Percentiles rank a stretch among this genome's conserved stretches.
Conservation (phyloP, 495 filamentous ascomycete genomes). For the Tetracladium setigerum region DNA sequence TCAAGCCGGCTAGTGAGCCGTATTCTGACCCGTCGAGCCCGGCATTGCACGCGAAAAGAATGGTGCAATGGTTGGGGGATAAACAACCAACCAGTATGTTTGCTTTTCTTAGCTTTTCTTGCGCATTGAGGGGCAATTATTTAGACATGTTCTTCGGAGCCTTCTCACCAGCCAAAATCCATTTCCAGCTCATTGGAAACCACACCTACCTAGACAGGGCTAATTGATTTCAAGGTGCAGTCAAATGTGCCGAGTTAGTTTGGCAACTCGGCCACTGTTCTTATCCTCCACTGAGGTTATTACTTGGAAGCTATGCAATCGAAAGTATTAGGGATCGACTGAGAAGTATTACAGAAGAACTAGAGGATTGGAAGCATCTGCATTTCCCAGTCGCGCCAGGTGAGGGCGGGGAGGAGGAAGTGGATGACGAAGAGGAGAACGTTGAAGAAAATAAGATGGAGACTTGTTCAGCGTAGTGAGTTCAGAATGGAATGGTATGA, state of each 20-base stretch:
- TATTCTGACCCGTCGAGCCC: slow-evolving; percentile 72
- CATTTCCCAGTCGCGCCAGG: slow-evolving; percentile 43
- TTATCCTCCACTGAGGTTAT: slow-evolving; percentile 76
- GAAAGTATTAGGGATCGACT: slow-evolving; percentile 89
- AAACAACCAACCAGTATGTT: slow-evolving; percentile 70
- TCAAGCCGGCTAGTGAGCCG: slow-evolving; percentile 75
- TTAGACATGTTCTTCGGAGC: too few species aligned
- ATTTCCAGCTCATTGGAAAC: too few species aligned
- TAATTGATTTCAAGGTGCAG: slow-evolving; percentile 33
- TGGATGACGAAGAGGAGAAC: slow-evolving; percentile 21
- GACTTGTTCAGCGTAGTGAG: not conserved
- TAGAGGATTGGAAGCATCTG: slow-evolving; percentile 84
- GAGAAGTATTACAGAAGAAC: slow-evolving; percentile 86
- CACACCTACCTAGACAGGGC: too few species aligned
- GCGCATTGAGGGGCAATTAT: too few species aligned
- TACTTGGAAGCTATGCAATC: slow-evolving; percentile 88
- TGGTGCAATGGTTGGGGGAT: slow-evolving; percentile 93
- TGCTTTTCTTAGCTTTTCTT: not conserved
- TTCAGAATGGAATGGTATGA: not conserved
- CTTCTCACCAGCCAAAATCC: too few species aligned
- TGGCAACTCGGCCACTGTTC: slow-evolving; percentile 94
- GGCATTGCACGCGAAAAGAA: slow-evolving; percentile 80
- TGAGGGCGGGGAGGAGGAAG: slow-evolving; percentile 23
- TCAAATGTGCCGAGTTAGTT: slow-evolving; percentile 90
- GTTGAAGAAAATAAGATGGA: slow-evolving; percentile 3